Base-by-base conservation (phyloP, 2,329 filamentous ascomycete genomes). In the Nannizziopsis arthrosporioides region DNA sequence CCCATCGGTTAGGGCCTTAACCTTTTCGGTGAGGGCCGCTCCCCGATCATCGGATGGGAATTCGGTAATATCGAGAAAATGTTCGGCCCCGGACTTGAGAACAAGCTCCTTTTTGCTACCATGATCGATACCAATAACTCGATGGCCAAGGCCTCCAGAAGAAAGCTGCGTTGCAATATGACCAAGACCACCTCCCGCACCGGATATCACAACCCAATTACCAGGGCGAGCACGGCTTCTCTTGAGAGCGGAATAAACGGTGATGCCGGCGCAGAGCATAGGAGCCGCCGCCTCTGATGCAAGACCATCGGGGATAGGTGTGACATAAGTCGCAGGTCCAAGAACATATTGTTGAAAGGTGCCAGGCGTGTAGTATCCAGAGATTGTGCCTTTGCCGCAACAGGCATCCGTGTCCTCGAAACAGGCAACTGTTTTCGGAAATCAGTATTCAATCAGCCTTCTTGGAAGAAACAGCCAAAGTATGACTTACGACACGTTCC, bases 331-430 rank as follows among this genome's bases (percentile, higher is more conserved):
- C 2, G 80, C 80, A 8, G 78, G 77, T 0, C 73, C 75, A 12
- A 82, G 59, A 14, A 75, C 74, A 57, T 84, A 85, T 64, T 84
- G 79, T 60, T 84, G 81, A 60, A 84, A 85, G n/a, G 81, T 85
- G 34, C 81, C 81, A 0, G 81, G 81, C 0, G 74, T 78, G 60
- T 78, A 82, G 65, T 83, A 84, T 4, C 81, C 81, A 0, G 75
- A 80, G 42, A 84, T 61, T 58, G 75, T 77, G 51, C 71, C 68
- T 37, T 76, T 73, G 54, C 70, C 66, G 62, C 77, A 81, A 35
- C 71, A 63, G 8, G 71, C 75, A 53, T 80, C 78, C 18, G 70
- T 64, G 38, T 74, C 75, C 10, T 69, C 68, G 46, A 74, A 66
- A 58, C 77, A 82, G 51, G 77, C 64, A 12, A 64, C 58, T 62